These are phyloP conservation scores for Geotrichum aggregatum DNA, from an alignment of 1,139 yeast genomes.

Conservation along the genomic window DNA sequence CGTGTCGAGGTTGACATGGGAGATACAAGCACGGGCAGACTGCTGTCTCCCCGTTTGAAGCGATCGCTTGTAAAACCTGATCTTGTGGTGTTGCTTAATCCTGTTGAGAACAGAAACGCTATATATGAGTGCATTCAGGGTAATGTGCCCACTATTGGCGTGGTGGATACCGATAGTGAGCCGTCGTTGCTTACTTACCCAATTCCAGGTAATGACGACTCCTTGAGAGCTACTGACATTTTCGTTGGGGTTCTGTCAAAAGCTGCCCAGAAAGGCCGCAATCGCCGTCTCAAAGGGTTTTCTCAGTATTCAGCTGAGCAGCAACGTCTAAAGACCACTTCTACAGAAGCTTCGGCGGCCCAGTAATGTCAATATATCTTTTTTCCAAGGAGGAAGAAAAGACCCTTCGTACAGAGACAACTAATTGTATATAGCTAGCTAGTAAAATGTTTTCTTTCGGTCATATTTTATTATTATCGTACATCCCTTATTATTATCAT, in stretches of 20 bases:
- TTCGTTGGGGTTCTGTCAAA: constrained; percentile 77
- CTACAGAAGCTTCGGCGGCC: constrained; percentile 3
- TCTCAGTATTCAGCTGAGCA: constrained; percentile 17
- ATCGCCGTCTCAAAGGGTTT: constrained; percentile 49
- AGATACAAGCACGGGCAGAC: constrained; percentile 57
- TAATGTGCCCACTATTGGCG: constrained; percentile 88
- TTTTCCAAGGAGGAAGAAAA: neutral
- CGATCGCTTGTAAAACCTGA: constrained; percentile 67
- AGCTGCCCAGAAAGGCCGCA: constrained; percentile 77
- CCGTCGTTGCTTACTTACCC: constrained; percentile 88
- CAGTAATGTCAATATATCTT: constrained; percentile 3
- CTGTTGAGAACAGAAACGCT: constrained; percentile 79
- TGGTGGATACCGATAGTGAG: constrained; percentile 90
- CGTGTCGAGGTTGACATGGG: constrained; percentile 66
- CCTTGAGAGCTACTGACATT: constrained; percentile 74
- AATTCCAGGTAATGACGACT: constrained; percentile 93
- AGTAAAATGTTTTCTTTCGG: neutral
- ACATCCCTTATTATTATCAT: neutral
- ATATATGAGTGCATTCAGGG: constrained; percentile 75
- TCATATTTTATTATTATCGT: neutral
- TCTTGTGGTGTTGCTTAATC: constrained; percentile 78
- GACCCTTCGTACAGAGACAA: neutral
- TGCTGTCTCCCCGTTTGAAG: constrained; percentile 42
- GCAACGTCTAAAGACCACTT: constrained; percentile 1
- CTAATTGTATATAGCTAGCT: constrained; percentile 8